These are phyloP conservation scores for Dipteronia sinensis DNA, from an alignment of 345 rosid species.

Conservation along the genomic window DNA sequence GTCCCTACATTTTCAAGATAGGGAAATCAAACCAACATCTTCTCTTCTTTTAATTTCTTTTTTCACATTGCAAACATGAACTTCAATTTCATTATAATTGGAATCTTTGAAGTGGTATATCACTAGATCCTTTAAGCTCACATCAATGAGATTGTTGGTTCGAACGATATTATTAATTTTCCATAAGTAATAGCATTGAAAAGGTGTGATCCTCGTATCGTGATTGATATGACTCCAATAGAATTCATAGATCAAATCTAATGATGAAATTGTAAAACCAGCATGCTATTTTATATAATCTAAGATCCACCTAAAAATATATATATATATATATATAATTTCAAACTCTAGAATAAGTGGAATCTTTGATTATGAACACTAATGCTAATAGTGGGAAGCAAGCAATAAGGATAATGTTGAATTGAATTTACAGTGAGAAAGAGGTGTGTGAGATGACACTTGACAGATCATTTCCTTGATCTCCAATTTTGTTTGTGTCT, in stretches of 20 bases:
- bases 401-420: slow-evolving; percentile 1
- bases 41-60: background rate
- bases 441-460: background rate
- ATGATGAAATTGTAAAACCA: background rate
- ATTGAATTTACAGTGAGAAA: background rate
- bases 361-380: slow-evolving; percentile 26
- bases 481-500: background rate
- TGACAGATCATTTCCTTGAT: background rate
- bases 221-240: background rate
- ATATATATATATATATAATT: background rate
- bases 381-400: background rate
- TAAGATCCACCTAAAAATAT: background rate
- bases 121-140: too few species aligned
- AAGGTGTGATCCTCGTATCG: too few species aligned
- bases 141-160: too few species aligned
- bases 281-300: background rate
- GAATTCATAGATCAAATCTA: background rate
- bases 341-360: slow-evolving; percentile 20
- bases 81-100: slow-evolving; percentile 26
- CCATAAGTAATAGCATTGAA: too few species aligned
- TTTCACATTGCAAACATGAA: background rate
- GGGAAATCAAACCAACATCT: background rate
- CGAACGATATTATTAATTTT: too few species aligned
- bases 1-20: slow-evolving; percentile 20
- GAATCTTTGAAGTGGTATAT: slow-evolving; percentile 26